Evolutionary conservation across 1,139 yeast genomes (phyloP).

Genomic region (Suhomyces bribrorum): DNA sequence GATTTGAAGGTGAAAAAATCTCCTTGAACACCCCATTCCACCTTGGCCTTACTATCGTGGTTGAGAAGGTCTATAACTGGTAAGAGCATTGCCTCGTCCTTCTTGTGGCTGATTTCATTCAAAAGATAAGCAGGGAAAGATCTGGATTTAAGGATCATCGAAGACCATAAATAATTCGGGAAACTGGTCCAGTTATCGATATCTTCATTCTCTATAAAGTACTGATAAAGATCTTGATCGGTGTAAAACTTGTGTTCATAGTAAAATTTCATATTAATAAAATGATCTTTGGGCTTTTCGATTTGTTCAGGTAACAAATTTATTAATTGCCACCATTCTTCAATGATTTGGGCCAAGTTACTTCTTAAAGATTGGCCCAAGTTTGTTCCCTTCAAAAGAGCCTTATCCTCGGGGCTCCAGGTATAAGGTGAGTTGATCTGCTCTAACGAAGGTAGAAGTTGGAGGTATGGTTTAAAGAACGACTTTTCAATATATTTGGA

Average conservation of each 20-base stretch:
- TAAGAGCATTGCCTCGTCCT: slow-evolving; percentile 64
- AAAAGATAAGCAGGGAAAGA: slow-evolving; percentile 69
- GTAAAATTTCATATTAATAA: slow-evolving; percentile 46
- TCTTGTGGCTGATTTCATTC: slow-evolving; percentile 24
- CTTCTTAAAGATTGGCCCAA: slow-evolving; percentile 44
- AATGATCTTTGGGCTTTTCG: slow-evolving; percentile 38
- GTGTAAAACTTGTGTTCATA: slow-evolving; percentile 49
- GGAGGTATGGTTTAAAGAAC: slow-evolving; percentile 52
- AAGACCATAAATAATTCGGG: slow-evolving; percentile 72
- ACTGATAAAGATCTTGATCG: slow-evolving; percentile 37
- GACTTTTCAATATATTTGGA: slow-evolving; percentile 17
- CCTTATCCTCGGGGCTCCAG: slow-evolving; percentile 57
- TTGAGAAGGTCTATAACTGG: slow-evolving; percentile 82
- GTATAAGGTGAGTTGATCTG: slow-evolving; percentile 60
- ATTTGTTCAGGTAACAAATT: slow-evolving; percentile 36
- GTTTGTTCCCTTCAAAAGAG: slow-evolving; percentile 63
- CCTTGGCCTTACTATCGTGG: slow-evolving; percentile 63
- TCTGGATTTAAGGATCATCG: slow-evolving; percentile 68
- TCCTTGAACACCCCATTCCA: slow-evolving; percentile 56
- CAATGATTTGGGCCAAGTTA: slow-evolving; percentile 36
- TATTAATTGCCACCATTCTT: slow-evolving; percentile 54
- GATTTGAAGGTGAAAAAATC: slow-evolving; percentile 33
- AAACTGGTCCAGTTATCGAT: slow-evolving; percentile 60
- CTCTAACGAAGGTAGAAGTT: slow-evolving; percentile 54
- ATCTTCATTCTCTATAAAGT: slow-evolving; percentile 24